These are phyloP conservation scores for Fusarium redolens DNA, from an alignment of 2,329 filamentous ascomycete genomes.

Conservation along the genomic window DNA sequence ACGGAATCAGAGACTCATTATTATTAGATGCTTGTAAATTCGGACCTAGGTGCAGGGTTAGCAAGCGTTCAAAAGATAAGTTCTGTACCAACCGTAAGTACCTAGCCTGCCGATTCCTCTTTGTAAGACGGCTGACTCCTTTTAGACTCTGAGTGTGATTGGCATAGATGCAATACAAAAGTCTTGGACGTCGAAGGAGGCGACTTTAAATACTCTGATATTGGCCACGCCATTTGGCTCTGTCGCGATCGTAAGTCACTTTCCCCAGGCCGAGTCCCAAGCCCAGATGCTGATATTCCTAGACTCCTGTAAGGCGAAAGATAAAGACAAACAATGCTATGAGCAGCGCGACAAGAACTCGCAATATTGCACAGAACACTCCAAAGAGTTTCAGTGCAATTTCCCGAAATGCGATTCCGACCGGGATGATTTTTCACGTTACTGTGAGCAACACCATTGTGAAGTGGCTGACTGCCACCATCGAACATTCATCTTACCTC, in stretches of 20 bases:
- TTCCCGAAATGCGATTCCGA: not conserved
- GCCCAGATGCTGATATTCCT: not conserved
- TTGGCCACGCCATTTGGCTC: not conserved
- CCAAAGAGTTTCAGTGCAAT: not conserved
- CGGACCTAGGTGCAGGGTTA: not conserved
- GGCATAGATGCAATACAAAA: not conserved
- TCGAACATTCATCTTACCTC: not conserved
- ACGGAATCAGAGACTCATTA: not conserved
- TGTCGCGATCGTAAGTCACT: constrained; percentile 15
- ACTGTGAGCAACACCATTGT: constrained; percentile 22
- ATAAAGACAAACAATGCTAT: constrained; percentile 6
- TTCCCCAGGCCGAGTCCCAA: fast-evolving
- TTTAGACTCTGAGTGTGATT: constrained; percentile 5
- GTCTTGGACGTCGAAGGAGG: not conserved
- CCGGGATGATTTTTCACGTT: not conserved
- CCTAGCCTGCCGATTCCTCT: fast-evolving
- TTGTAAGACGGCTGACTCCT: not conserved
- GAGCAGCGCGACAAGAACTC: not conserved
- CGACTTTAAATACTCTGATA: not conserved
- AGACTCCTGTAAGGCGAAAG: constrained; percentile 15
- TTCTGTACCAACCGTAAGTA: constrained; percentile 3
- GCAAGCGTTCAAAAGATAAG: not conserved
- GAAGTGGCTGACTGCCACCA: not conserved
- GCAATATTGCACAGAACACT: constrained; percentile 12
- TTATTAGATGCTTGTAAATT: not conserved